Conservation (phyloP, 176 grass and related monocot species). For the Calamus simplicifolius region DNA sequence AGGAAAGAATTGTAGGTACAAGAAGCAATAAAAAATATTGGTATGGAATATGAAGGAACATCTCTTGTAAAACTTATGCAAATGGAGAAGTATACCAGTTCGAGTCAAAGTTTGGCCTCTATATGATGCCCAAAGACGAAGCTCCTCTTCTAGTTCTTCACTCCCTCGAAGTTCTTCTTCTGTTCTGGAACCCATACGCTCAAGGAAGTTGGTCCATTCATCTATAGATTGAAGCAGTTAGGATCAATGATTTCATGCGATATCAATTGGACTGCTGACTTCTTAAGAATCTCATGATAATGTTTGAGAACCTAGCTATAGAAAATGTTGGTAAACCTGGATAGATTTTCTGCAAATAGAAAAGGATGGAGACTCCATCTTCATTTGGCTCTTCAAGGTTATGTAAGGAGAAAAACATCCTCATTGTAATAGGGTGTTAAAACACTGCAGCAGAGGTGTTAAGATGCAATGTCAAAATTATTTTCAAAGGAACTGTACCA, state of each 20-base stretch:
- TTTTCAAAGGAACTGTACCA: too few species aligned
- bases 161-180: conserved; percentile 48
- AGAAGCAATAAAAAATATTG: background rate
- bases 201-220: conserved; percentile 81
- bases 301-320: background rate
- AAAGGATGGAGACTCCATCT: conserved; percentile 87
- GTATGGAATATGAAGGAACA: background rate
- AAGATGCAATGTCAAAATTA: too few species aligned
- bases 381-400: conserved; percentile 79
- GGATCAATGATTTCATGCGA: conserved; percentile 2
- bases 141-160: conserved; percentile 36
- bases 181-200: conserved; percentile 36
- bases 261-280: background rate
- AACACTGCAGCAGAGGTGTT: conserved; percentile 27
- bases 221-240: conserved; percentile 36
- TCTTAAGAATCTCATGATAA: background rate
- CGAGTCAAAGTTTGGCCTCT: conserved; percentile 89
- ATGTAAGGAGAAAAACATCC: conserved; percentile 62
- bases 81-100: conserved; percentile 45
- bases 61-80: conserved; percentile 6
- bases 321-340: conserved; percentile 46
- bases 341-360: conserved; percentile 95
- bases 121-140: conserved; percentile 84
- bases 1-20: too few species aligned
- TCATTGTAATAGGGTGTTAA: conserved; percentile 85